phyloP scores from a whole-genome alignment of 352 stramenopile species.

The Halophytophthora polymorphica region DNA sequence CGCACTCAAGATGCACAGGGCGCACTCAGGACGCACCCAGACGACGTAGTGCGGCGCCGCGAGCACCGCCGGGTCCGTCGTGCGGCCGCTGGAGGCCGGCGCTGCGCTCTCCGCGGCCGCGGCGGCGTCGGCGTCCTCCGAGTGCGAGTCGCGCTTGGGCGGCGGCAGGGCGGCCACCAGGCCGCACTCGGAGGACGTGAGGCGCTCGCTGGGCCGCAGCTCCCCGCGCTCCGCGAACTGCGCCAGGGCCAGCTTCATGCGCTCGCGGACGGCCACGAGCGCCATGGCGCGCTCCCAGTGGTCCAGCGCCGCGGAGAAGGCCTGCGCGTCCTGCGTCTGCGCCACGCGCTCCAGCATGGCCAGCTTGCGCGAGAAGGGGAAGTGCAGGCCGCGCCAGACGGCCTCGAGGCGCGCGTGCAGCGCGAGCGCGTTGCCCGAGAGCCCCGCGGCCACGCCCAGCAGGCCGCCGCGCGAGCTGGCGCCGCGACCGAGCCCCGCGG shows the following conservation, averaged over 20 bases:
- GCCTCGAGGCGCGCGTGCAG: slow-evolving; percentile 55
- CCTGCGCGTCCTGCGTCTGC: slow-evolving; percentile 41
- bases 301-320: slow-evolving; percentile 32
- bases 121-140: background rate
- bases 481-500: slow-evolving; percentile 8
- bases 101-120: slow-evolving; percentile 4
- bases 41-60: slow-evolving; percentile 21
- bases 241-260: slow-evolving; percentile 37
- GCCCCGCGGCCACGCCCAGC: slow-evolving; percentile 16
- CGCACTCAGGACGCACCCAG: slow-evolving; percentile 53
- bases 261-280: slow-evolving; percentile 42
- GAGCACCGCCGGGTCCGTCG: slow-evolving; percentile 7
- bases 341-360: slow-evolving; percentile 67
- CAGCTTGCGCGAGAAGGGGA: slow-evolving; percentile 59
- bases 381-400: slow-evolving; percentile 53
- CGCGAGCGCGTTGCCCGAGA: slow-evolving; percentile 37
- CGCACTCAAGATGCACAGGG: background rate
- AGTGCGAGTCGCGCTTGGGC: background rate
- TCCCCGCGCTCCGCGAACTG: slow-evolving; percentile 36
- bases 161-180: slow-evolving; percentile 27
- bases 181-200: slow-evolving; percentile 39
- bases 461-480: slow-evolving; percentile 16
- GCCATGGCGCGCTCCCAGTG: slow-evolving; percentile 50
- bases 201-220: slow-evolving; percentile 19
- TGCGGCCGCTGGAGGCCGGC: slow-evolving; percentile 11